Base-by-base conservation (phyloP, 2,329 filamentous ascomycete genomes). In the Hymenoscyphus fructigenus region DNA sequence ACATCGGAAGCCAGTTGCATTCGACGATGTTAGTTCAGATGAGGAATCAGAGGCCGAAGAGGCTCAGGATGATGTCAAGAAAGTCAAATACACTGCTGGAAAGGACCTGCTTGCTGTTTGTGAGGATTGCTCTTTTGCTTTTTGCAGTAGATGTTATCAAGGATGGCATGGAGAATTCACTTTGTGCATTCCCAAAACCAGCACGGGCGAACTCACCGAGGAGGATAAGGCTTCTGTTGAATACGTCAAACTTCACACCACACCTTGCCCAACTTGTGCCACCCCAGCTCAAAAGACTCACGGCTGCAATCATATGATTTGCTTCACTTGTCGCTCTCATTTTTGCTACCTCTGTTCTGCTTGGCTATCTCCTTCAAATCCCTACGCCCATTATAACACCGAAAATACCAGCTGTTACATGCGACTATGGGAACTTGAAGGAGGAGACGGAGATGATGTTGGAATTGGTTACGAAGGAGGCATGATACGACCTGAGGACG, bases 241-340 rank as follows among this genome's bases (percentile, higher is more conserved):
- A 65, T 99, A 96, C 75, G 83, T 99, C 71, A 83, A 86, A 59
- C 79, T 87, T 67, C 88, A 97, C 79, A 96, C 93, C 0, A 92
- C 92, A 12, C 88, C 91, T 1, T 99, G 95, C 75, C 93, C 95
- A 12, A 94, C 92, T 3, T 99, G 95, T 79, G 87, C 83, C 34
- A 89, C 90, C 0, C 92, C 92, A 0, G 90, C 89, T 26, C 92
- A 97, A 76, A 99, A 99, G 81, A 92, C 90, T 1, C 88, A 91
- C 74, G 95, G 95, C 47, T 99, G 95, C 82, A 97, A 97, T 77
- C 93, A 97, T 78, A 98, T 98, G 93, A 91, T 89, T 59, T 97
- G 94, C 78, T 92, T 90, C 76, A 88, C 91, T 68, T 99, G 95
- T 80, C 84, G 89, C 60, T 91, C 92, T 1, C 94, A 98, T 77